Percentiles rank a stretch among this genome's conserved stretches.
Conservation (phyloP, 257 asterid species). For the Scutellaria galericulata region DNA sequence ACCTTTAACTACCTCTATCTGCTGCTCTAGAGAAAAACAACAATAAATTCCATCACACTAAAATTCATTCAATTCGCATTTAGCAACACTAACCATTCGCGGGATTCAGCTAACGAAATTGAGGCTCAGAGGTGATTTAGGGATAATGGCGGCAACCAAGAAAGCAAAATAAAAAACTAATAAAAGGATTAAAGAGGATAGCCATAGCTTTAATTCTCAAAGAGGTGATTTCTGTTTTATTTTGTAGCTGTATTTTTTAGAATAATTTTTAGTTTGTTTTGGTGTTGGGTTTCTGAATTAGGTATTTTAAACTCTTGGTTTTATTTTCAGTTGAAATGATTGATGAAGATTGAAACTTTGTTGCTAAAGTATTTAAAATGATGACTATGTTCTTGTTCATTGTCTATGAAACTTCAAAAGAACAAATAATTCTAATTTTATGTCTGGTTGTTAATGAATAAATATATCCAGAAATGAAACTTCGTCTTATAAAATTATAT, state of each 20-base stretch:
- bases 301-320: neutral
- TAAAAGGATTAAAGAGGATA: conserved; percentile 52
- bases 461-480: too few relatives aligned
- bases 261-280: neutral
- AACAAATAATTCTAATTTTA: neutral
- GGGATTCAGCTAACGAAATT: conserved; percentile 37
- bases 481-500: too few relatives aligned
- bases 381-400: conserved; percentile 17
- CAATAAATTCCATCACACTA: conserved; percentile 38
- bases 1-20: conserved; percentile 28
- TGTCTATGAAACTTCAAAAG: neutral
- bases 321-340: conserved; percentile 5
- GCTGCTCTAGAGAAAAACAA: neutral
- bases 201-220: conserved; percentile 71
- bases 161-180: conserved; percentile 37
- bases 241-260: neutral
- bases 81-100: conserved; percentile 21
- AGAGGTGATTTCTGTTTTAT: conserved; percentile 51
- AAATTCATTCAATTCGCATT: conserved; percentile 35
- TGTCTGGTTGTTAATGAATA: neutral
- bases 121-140: conserved; percentile 40
- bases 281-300: conserved; percentile 8
- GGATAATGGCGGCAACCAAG: conserved; percentile 55
- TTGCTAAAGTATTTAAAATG: neutral
- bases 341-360: conserved; percentile 5